A percentile compares a stretch with the other conserved stretches of the same genome.
Conservation (phyloP, 2,329 filamentous ascomycete species). For the Albophoma yamanashiensis region DNA sequence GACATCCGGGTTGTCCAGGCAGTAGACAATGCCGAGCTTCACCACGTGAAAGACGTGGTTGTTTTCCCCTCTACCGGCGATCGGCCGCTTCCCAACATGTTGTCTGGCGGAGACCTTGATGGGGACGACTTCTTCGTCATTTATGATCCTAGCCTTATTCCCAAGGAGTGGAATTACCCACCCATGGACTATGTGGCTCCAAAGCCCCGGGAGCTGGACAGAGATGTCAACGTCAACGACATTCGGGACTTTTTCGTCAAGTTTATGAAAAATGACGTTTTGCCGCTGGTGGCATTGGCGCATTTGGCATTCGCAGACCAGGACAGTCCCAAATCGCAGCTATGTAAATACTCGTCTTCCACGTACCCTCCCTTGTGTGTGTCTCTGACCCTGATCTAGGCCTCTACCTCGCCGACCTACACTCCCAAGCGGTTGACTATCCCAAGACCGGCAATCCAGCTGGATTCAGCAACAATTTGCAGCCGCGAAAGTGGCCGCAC, state of each 20-base stretch:
- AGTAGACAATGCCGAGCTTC: conserved; percentile 61
- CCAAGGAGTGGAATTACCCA: conserved; percentile 54
- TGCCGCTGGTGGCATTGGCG: conserved; percentile 69
- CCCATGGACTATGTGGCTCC: conserved; percentile 69
- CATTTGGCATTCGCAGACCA: conserved; percentile 71
- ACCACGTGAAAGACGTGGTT: conserved; percentile 73
- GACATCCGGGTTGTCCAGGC: conserved; percentile 84
- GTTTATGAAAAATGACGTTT: conserved; percentile 84
- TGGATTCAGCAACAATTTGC: conserved; percentile 48
- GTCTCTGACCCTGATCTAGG: conserved; percentile 24
- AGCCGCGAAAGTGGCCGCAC: conserved; percentile 64
- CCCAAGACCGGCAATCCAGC: conserved; percentile 81
- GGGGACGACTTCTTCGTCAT: conserved; percentile 93
- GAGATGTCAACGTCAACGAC: conserved; percentile 59
- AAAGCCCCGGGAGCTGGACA: conserved; percentile 41
- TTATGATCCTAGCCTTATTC: conserved; percentile 72
- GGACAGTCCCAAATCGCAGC: conserved; percentile 53
- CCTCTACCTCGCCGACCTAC: conserved; percentile 63
- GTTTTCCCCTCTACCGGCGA: conserved; percentile 81
- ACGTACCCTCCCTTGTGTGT: background rate
- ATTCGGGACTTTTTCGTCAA: conserved; percentile 78
- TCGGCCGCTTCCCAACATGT: conserved; percentile 81
- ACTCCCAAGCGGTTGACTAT: conserved; percentile 90
- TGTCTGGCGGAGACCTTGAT: conserved; percentile 89
- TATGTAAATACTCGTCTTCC: conserved; percentile 41